Evolutionary conservation across 2,329 filamentous ascomycete genomes (phyloP).

Genomic region (Alternaria infectoria): DNA sequence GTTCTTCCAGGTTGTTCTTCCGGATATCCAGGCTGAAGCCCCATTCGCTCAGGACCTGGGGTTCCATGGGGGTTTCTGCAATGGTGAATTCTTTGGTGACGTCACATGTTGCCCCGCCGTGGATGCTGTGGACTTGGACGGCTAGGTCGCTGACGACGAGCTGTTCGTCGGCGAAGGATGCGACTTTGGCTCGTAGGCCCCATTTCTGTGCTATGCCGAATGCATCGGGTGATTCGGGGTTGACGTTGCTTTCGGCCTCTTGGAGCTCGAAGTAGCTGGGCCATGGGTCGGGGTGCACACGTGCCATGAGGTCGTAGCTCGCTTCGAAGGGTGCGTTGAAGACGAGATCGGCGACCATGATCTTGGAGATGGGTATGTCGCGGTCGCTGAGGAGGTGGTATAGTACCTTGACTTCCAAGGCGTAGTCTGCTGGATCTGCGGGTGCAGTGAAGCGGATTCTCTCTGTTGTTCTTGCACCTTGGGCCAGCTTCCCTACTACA

Average conservation of each 20-base stretch:
- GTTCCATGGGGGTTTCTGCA: slow-evolving; percentile 56
- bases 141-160: slow-evolving; percentile 69
- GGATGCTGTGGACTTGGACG: slow-evolving; percentile 66
- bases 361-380: slow-evolving; percentile 81
- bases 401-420: slow-evolving; percentile 73
- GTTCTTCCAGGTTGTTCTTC: slow-evolving; percentile 82
- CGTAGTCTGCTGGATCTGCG: slow-evolving; percentile 61
- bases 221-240: slow-evolving; percentile 45
- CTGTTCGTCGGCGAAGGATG: slow-evolving; percentile 75
- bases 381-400: slow-evolving; percentile 83
- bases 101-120: slow-evolving; percentile 67
- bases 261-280: slow-evolving; percentile 81
- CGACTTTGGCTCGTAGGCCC: slow-evolving; percentile 73
- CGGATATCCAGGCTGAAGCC: slow-evolving; percentile 76
- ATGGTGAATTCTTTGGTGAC: slow-evolving; percentile 40
- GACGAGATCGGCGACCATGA: slow-evolving; percentile 69
- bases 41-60: slow-evolving; percentile 73
- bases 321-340: slow-evolving; percentile 88
- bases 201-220: slow-evolving; percentile 80
- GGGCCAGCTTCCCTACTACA: slow-evolving; percentile 43
- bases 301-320: slow-evolving; percentile 84
- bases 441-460: slow-evolving; percentile 51
- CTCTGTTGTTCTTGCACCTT: slow-evolving; percentile 40
- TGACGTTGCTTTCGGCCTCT: slow-evolving; percentile 43
- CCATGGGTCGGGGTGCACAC: slow-evolving; percentile 80